Evolutionary conservation across 2,329 filamentous ascomycete species (phyloP), one percentile per base, ranked within the genome.

Genomic region (Saccharata proteae): DNA sequence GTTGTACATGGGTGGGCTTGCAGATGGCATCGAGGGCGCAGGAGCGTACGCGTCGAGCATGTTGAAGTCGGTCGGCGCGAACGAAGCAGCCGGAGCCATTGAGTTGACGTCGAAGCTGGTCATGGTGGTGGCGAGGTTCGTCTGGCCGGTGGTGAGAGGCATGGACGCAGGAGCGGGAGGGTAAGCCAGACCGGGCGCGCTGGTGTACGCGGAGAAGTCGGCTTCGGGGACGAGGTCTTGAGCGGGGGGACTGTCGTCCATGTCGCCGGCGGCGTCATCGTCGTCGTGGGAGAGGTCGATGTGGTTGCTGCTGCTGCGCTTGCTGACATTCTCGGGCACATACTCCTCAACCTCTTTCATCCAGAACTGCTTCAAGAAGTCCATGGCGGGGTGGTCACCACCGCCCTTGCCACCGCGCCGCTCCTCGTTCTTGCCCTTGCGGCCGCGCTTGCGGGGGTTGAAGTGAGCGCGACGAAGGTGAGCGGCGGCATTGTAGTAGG

Each of bases 401-500:
- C 71, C 71, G 7, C 70, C 71, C 42, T 73, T 74, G 15, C 71
- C 72, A 29, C 71, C 71, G 28, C 71, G 60, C 43, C 69, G 66
- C 52, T 74, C 67, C 38, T 67, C 69, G 35, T 68, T 65, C 47
- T 71, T 71, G 27, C 66, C 65, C 43, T 61, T 61, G 29, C 69
- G 58, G 6, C 70, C 71, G 14, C 69, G 61, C 49, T 71, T 69
- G 42, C 69, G 67, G 2, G 71, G 77, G 48, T 80, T 81, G 65
- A 94, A 96, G 52, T 96, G 88, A 1, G 80, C 79, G 29, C 88
- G 76, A 24, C 86, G 72, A 6, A 96, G 68, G 51, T 96, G 88
- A 1, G 85, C 88, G 0, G 85, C 85, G 1, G 86, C 88, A 46
- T 96, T 96, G 59, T 96, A 94, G 59, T 94, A 90, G 11, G 81